These are phyloP conservation scores for Sistotremastrum niveocremeum DNA, from an alignment of 768 basidiomycete species.

Conservation along the genomic window DNA sequence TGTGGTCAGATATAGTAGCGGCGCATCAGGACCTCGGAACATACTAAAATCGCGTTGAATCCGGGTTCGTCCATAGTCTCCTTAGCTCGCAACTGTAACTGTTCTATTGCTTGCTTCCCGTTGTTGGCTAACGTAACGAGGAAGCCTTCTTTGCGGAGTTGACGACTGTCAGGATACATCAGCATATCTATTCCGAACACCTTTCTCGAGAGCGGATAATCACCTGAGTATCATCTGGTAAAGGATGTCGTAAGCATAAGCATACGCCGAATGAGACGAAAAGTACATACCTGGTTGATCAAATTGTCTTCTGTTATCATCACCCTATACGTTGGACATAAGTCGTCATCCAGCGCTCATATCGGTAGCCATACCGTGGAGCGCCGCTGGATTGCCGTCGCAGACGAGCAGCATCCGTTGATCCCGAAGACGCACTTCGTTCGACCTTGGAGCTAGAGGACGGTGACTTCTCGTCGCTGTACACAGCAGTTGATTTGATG, in stretches of 20 bases:
- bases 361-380: too few species aligned
- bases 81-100: slow-evolving; percentile 3
- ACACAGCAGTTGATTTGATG: slow-evolving; percentile 12
- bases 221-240: slow-evolving; percentile 4
- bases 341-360: too few species aligned
- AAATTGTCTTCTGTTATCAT: slow-evolving; percentile 15
- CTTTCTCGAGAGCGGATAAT: background rate
- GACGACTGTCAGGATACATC: slow-evolving; percentile 5
- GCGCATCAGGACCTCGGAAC: background rate
- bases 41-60: slow-evolving; percentile 12
- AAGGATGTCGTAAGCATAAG: slow-evolving; percentile 2
- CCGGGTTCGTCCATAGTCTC: background rate
- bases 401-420: background rate
- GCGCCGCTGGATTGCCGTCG: background rate
- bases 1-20: background rate
- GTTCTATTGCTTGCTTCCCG: slow-evolving; percentile 13
- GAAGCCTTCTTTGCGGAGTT: slow-evolving; percentile 13
- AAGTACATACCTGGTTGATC: slow-evolving; percentile 10
- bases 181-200: background rate
- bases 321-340: slow-evolving; percentile 4
- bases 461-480: background rate
- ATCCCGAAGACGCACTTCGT: background rate
- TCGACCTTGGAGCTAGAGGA: background rate
- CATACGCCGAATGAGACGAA: background rate
- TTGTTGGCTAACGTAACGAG: slow-evolving; percentile 10